A percentile compares a stretch with the other conserved stretches of the same genome.
phyloP scores from a whole-genome alignment of 2,329 filamentous ascomycete genomes.

The Pseudonectria foliicola region DNA sequence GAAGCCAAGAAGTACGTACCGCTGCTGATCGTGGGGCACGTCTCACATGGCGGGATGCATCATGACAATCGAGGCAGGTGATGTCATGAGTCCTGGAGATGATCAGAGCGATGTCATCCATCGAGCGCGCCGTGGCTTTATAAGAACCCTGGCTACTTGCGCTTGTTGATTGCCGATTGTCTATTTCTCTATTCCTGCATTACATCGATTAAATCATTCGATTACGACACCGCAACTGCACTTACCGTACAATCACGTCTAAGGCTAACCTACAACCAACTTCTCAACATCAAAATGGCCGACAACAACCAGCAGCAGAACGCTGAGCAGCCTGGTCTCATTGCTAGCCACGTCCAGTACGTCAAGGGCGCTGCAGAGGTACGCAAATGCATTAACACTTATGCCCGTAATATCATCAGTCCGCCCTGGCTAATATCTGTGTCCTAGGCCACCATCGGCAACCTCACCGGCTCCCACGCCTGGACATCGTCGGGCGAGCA shows the following conservation, averaged over 20 bases:
- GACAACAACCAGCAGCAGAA: conserved; percentile 26
- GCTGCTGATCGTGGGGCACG: background rate
- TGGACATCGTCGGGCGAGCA: conserved; percentile 59
- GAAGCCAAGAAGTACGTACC: too few relatives aligned
- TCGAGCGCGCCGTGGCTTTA: too few relatives aligned
- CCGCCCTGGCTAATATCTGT: background rate
- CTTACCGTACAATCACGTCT: too few relatives aligned
- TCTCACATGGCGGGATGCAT: conserved; percentile 2
- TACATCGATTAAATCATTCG: background rate
- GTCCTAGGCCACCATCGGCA: conserved; percentile 50
- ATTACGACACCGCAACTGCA: too few relatives aligned
- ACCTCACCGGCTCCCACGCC: conserved; percentile 51
- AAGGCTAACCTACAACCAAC: too few relatives aligned
- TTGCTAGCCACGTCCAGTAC: conserved; percentile 59
- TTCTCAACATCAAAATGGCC: conserved; percentile 17
- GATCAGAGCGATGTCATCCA: conserved; percentile 22
- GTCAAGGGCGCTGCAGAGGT: conserved; percentile 63
- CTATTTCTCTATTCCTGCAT: too few relatives aligned
- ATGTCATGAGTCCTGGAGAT: conserved; percentile 19
- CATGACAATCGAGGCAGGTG: conserved; percentile 6
- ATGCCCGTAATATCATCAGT: background rate
- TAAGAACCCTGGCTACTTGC: too few relatives aligned
- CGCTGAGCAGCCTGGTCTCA: conserved; percentile 45
- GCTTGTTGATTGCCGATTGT: too few relatives aligned
- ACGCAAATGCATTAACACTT: conserved; percentile 8